A percentile compares a stretch with the other conserved stretches of the same genome.
Conservation (phyloP, 2,329 filamentous ascomycete species). For the Ustilaginoidea virens region DNA sequence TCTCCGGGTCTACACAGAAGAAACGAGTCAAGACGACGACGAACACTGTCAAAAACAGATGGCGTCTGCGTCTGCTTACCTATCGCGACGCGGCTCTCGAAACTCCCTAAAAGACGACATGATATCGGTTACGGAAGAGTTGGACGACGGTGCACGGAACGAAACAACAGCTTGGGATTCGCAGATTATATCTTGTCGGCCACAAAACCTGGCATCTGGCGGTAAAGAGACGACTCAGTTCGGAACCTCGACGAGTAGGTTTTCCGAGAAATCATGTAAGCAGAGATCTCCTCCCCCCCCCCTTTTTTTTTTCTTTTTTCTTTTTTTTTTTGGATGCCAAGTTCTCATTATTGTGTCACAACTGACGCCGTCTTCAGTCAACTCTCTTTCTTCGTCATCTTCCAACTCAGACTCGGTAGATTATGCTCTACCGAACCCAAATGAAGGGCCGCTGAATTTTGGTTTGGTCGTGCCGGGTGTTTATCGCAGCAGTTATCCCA, state of each 20-base stretch:
- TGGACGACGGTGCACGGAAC: conserved; percentile 11
- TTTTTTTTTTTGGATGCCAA: neutral
- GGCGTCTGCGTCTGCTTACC: conserved; percentile 11
- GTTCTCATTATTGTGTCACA: neutral
- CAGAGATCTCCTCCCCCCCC: neutral
- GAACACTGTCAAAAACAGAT: conserved; percentile 4
- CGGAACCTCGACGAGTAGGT: neutral
- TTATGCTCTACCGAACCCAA: conserved; percentile 10
- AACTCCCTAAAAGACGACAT: conserved; percentile 14
- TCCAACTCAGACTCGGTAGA: conserved; percentile 5
- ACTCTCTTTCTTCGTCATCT: conserved; percentile 1
- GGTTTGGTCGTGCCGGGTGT: conserved; percentile 58
- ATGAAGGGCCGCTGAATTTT: conserved; percentile 51
- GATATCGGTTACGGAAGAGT: conserved; percentile 8
- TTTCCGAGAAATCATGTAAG: conserved; percentile 3
- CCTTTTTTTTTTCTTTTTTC: neutral
- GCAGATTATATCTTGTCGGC: conserved; percentile 1
- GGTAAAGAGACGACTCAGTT: conserved; percentile 7
- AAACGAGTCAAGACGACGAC: conserved; percentile 6
- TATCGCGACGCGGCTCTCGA: conserved; percentile 15
- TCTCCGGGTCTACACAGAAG: conserved; percentile 10
- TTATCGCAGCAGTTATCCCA: conserved; percentile 72
- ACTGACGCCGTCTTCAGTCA: neutral
- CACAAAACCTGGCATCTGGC: conserved; percentile 3
- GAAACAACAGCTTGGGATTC: conserved; percentile 7